phyloP scores from a whole-genome alignment of 2,329 filamentous ascomycete genomes.

The Bipolaris bicolor region DNA sequence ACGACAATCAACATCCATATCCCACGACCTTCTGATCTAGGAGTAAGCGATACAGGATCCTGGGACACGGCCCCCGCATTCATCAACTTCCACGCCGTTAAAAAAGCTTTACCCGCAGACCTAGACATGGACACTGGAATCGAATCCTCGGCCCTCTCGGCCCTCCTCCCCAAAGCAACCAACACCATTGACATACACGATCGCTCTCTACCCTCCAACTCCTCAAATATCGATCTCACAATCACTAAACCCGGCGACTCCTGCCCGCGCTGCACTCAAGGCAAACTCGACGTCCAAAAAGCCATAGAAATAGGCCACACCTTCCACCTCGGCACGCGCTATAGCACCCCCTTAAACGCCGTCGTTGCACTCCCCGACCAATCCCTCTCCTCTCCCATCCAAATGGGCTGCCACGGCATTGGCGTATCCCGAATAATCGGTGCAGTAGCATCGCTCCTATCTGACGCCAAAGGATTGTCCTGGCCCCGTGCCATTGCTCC shows the following conservation, averaged over 20 bases:
- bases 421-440: slow-evolving; percentile 90
- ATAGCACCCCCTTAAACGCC: slow-evolving; percentile 76
- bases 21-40: slow-evolving; percentile 11
- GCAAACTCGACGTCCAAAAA: slow-evolving; percentile 68
- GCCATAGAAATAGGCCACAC: slow-evolving; percentile 94
- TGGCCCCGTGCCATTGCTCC: slow-evolving; percentile 90
- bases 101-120: slow-evolving; percentile 57
- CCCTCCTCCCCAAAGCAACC: slow-evolving; percentile 28
- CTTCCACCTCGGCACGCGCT: slow-evolving; percentile 89
- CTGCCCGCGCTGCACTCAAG: slow-evolving; percentile 73
- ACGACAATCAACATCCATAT: slow-evolving; percentile 67
- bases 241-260: slow-evolving; percentile 69
- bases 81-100: slow-evolving; percentile 68
- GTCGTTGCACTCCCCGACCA: slow-evolving; percentile 58
- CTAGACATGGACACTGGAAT: slow-evolving; percentile 75
- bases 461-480: slow-evolving; percentile 73
- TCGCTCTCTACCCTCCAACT: slow-evolving; percentile 13
- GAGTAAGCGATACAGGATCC: slow-evolving; percentile 1
- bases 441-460: slow-evolving; percentile 77
- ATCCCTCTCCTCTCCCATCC: slow-evolving; percentile 61
- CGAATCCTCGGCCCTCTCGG: slow-evolving; percentile 48
- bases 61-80: slow-evolving; percentile 46
- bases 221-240: slow-evolving; percentile 61
- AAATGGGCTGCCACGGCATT: slow-evolving; percentile 98
- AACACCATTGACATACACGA: slow-evolving; percentile 30